Evolutionary conservation across 1,139 yeast species (phyloP), one percentile per base, ranked within the genome.

Genomic region (Debaryomyces sp.): DNA sequence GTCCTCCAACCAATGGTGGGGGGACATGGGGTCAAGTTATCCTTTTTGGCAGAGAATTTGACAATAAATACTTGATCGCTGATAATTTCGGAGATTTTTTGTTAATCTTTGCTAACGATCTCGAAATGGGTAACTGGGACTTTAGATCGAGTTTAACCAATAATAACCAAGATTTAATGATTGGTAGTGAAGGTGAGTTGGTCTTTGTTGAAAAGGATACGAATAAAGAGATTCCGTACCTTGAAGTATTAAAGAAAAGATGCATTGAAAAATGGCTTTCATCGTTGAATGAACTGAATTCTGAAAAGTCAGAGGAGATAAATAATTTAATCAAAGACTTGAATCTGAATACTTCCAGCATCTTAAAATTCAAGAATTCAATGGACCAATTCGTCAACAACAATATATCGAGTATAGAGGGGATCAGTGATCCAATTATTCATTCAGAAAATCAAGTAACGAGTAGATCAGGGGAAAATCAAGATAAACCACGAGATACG

Each of bases 31-130:
- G 97, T 13, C 96, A 91, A 65, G 89, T 89, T 23, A 89, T 92
- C 50, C 63, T 89, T 46, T 91, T 89, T 67, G 97, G 97, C 36
- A 81, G 96, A 59, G 97, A 92, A 51, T 89, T 87, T 61, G 97
- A 90, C 67, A 80, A 87, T 39, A 90, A 90, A 64, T 89, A 79
- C 64, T 88, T 80, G 42, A 71, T 90, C 24, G 91, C 96, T 15
- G 83, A 85, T 44, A 86, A 84, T 50, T 91, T 95, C 87, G 96
- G 96, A 32, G 91, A 87, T 56, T 91, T 91, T 63, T 68, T 90
- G 46, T 73, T 90, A 48, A 76, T 80, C 30, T 88, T 89, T 67
- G 96, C 95, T 24, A 89, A 89, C 58, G 97, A 91, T 63, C 75
- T 90, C 51, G 96, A 89, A 63, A 73, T 70, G 46, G 95, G 95